Evolutionary conservation across 176 grass and related monocot species (phyloP), one percentile per base, ranked within the genome.

Genomic region (Secale cereale): DNA sequence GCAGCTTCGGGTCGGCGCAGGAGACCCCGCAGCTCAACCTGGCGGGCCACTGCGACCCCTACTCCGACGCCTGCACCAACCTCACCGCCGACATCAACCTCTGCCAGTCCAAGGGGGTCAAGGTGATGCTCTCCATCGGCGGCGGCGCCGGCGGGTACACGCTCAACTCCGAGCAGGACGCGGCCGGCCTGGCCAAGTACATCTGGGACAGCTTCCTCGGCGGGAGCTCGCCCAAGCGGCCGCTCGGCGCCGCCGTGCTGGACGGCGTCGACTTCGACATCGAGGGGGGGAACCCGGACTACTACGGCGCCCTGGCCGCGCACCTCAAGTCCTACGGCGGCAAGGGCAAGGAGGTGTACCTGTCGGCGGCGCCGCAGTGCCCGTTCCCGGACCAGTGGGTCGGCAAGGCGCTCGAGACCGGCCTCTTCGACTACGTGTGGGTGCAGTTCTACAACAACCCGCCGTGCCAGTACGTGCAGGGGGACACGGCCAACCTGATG

Each of bases 391-490:
- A 94, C 65, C 43, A 81, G 30, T 92, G 40, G 78, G 67, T 92
- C 2, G 83, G 86, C 35, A 69, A 82, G 60, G 88, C 93, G 36
- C 76, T 95, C 4, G 25, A 71, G 10, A 91, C 88, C 1, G 91
- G 84, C 3, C 83, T 91, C 15, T 95, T 95, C 12, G 94, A 96
- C 78, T 85, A 89, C 27, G 91, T 93, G 22, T 95, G 94, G 94
- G 91, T 95, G n/a, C 94, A 95, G 64, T 93, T 95, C 83, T 95
- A 93, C 83, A 96, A 93, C 86, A 93, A 96, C 74, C 78, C 73
- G 12, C 83, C 82, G 0, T 91, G 93, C 88, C 76, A 92, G 45
- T 95, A 90, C 83, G 78, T 20, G 46, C 66, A 4, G 20, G 79
- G 25, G 59, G 81, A 64, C 67, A 36, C 70, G 26, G 59, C 39